Evolutionary conservation across 805 yeast genomes (phyloP), one percentile per base, ranked within the genome.

Genomic region (Blastobotrys terrestris): DNA sequence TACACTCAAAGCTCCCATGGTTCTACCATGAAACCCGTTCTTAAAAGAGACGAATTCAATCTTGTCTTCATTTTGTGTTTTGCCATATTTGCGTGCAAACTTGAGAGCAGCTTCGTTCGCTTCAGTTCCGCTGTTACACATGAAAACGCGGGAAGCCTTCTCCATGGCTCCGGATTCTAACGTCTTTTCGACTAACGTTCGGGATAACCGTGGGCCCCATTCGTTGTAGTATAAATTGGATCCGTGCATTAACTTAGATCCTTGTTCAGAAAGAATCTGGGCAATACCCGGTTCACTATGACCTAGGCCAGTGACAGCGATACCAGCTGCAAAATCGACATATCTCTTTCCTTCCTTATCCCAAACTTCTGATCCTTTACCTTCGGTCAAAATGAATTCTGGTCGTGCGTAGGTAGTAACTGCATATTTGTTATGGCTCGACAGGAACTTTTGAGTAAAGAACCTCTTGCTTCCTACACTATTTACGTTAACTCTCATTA

Each of bases 241-340:
- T 56, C 88, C 77, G 66, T 94, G 99, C 54, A 89, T 75, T 60
- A 92, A 73, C 7, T 83, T 82, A 31, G 67, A 66, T 1, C 90
- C 80, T 71, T 94, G 99, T 44, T 85, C 85, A 53, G 71, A 68
- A 56, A 90, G 67, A 55, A 94, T 79, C 51, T 84, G 72, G 4
- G 95, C 78, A 39, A 94, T 77, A 56, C 82, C 84, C 2, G 83
- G 81, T 61, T 94, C 78, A 21, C 90, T 74, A 65, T 94, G 98
- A 2, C 99, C 99, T 57, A 94, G 73, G 0, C 87, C 84, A n/a
- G 96, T 92, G 14, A 94, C 99, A 0, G 99, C 98, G 60, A 94
- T 92, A 50, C 99, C 99, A 1, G 97, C 90, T 1, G 92, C 84
- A 70, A 94, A 92, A 66, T 94, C 99, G 49, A 94, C 76, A 64